Evolutionary conservation across 2,329 filamentous ascomycete species (phyloP).

Genomic region (Rhynchosporium secalis): DNA sequence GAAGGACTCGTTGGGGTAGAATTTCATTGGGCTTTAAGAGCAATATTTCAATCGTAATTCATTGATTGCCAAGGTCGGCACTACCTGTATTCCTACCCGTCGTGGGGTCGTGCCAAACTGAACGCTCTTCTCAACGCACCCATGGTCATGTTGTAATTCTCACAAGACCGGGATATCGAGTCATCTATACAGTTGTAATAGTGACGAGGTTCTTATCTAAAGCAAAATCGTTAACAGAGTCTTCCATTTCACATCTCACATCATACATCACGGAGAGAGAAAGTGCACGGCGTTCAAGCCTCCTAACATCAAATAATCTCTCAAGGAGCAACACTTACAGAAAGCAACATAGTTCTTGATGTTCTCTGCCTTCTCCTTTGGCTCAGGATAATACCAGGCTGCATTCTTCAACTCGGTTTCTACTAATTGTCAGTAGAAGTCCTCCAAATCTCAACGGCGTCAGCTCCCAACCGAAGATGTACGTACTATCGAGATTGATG

Average conservation of each 20-base stretch:
- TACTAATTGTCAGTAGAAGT: constrained; percentile 22
- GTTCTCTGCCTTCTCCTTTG: constrained; percentile 43
- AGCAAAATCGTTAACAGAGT: background rate
- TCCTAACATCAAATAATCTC: background rate
- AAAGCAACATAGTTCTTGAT: constrained; percentile 50
- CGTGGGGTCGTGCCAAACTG: too few species aligned
- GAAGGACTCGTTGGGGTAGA: too few species aligned
- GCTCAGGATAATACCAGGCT: constrained; percentile 49
- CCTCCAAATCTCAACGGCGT: background rate
- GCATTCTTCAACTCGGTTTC: constrained; percentile 45
- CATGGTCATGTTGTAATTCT: background rate
- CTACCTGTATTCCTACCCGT: background rate
- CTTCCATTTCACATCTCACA: background rate
- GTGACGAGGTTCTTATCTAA: constrained; percentile 34
- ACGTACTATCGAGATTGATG: constrained; percentile 44
- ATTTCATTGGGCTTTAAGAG: too few species aligned
- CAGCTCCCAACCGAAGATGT: background rate
- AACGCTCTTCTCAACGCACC: background rate
- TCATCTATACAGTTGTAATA: constrained; percentile 29
- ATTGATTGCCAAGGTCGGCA: background rate
- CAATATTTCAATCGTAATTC: too few species aligned
- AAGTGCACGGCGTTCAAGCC: background rate
- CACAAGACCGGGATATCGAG: background rate
- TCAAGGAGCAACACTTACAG: constrained; percentile 41
- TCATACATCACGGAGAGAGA: background rate